Base-by-base conservation (phyloP, 148 eudicot species). In the Oxyria digyna region DNA sequence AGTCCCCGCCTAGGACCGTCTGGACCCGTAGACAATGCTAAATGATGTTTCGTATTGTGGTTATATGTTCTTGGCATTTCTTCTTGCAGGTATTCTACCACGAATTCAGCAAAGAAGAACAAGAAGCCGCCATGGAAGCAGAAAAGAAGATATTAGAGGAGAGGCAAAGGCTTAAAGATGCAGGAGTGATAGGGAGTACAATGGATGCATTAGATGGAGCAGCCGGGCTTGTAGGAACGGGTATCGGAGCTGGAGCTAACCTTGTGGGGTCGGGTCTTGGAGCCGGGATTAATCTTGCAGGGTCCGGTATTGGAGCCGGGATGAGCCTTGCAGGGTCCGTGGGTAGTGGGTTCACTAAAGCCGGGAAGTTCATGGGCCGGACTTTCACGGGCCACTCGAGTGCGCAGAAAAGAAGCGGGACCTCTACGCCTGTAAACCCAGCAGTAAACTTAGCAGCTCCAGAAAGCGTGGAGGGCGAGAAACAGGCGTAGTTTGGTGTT, bases 321-420 rank as follows among this genome's bases (percentile, higher is more conserved):
- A 87, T 70, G 20, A 84, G 91, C 49, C 41, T 84, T 4, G 67
- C 84, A 0, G 94, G 98, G 63, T 87, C 91, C 8, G 85, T 89
- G 33, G 88, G 91, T 21, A 89, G 85, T 20, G 91, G 98, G 0
- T 78, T 90, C 41, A 76, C 74, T 80, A 94, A 90, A 74, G 98
- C 98, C 0, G 98, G 98, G 46, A 87, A 82, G 72, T 86, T 89
- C 78, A 85, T 93, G 96, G 95, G 96, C 50, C 74, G 98, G 82
- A 87, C 91, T 52, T 78, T 89, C 43, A 89, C 98, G 0, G 87
- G 38, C 10, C 35, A 31, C 37, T 59, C 65, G 27, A 75, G 79
- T 13, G 67, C 52, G 12, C 45, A 81, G 17, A 82, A 71, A 78
- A 84, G 71, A 77, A 93, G 83, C 32, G 94, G 96, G 38, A 18